phyloP scores from a whole-genome alignment of 129 eudicot species.

The Flaveria trinervia region DNA sequence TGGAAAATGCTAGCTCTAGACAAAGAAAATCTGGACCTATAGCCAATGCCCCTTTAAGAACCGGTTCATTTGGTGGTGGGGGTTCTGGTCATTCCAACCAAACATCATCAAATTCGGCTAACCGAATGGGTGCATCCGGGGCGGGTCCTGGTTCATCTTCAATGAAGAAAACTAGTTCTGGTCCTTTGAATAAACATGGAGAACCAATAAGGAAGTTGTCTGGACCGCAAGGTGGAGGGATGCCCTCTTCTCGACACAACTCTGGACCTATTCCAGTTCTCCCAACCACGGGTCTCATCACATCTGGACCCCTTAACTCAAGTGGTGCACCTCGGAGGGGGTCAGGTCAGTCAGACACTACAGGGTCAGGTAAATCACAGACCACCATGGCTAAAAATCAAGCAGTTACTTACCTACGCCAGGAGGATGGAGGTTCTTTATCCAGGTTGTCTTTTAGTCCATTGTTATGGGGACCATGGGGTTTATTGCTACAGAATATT shows the following conservation, averaged over 20 bases:
- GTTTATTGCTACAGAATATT: background rate
- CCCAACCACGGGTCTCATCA: conserved; percentile 78
- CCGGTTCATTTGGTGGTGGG: conserved; percentile 79
- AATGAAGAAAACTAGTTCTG: conserved; percentile 77
- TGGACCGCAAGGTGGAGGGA: conserved; percentile 80
- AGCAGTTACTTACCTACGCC: conserved; percentile 72
- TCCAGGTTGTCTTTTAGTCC: conserved; percentile 33
- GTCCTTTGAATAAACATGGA: conserved; percentile 86
- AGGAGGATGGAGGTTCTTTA: conserved; percentile 30
- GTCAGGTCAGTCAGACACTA: conserved; percentile 63
- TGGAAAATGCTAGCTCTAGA: conserved; percentile 57
- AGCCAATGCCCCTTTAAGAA: conserved; percentile 55
- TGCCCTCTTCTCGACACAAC: conserved; percentile 67
- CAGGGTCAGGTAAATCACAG: conserved; percentile 48
- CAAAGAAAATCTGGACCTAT: conserved; percentile 82
- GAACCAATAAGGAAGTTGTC: conserved; percentile 85
- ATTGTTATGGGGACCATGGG: background rate
- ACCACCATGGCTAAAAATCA: conserved; percentile 59
- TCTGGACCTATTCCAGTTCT: conserved; percentile 79
- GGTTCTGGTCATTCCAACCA: conserved; percentile 52
- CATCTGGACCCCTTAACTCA: conserved; percentile 81
- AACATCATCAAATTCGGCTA: conserved; percentile 45
- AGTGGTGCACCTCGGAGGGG: conserved; percentile 83
- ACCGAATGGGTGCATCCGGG: conserved; percentile 39
- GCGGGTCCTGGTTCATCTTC: conserved; percentile 63